Conservation (phyloP, 108 stramenopile genomes). For the Pseudonitzschia multiseries region DNA sequence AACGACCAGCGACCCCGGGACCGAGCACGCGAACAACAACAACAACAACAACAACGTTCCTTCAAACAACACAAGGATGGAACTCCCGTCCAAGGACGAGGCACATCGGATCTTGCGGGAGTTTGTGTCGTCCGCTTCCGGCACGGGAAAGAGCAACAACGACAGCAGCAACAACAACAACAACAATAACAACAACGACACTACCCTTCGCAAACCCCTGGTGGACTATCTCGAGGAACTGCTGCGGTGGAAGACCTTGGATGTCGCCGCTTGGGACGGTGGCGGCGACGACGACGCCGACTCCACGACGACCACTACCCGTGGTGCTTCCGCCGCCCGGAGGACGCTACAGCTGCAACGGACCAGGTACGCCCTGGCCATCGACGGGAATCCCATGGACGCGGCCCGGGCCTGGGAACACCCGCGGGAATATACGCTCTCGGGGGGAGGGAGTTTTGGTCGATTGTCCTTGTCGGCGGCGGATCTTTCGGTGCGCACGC, state of each 20-base stretch:
- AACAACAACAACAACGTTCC: not conserved
- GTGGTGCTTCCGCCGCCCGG: conserved; percentile 21
- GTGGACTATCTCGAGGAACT: conserved; percentile 13
- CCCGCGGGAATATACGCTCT: conserved; percentile 26
- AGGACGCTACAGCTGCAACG: conserved; percentile 31
- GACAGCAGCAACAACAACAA: not conserved
- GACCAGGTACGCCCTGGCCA: conserved; percentile 25
- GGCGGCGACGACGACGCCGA: too few relatives aligned
- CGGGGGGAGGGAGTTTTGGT: not conserved
- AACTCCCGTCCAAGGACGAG: conserved; percentile 28
- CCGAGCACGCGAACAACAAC: not conserved
- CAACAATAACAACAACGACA: not conserved
- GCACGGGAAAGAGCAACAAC: not conserved
- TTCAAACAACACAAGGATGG: not conserved
- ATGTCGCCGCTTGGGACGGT: not conserved
- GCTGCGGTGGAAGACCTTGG: not conserved
- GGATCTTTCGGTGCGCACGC: too few relatives aligned
- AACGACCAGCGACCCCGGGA: too few relatives aligned
- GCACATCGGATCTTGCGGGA: conserved; percentile 1
- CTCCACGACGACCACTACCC: too few relatives aligned
- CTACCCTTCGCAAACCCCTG: not conserved
- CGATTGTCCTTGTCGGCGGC: not conserved
- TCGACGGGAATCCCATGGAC: conserved; percentile 32
- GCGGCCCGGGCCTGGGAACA: conserved; percentile 33
- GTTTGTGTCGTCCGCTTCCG: not conserved